These are phyloP conservation scores for Macaranga tanarius DNA, from an alignment of 441 rosid species.

Conservation along the genomic window DNA sequence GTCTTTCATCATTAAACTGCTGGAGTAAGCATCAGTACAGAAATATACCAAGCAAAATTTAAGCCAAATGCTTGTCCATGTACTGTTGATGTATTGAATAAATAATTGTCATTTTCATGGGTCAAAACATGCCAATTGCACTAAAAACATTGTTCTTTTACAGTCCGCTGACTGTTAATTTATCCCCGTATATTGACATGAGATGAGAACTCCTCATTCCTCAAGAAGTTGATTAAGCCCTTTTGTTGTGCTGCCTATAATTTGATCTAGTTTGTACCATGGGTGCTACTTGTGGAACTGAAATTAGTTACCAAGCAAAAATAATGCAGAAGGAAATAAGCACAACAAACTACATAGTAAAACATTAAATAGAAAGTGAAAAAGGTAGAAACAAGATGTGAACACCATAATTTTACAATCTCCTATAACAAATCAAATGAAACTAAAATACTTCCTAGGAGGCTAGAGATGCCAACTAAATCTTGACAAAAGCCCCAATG, in stretches of 20 bases:
- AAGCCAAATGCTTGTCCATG: constrained; percentile 1
- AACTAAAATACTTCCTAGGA: constrained; percentile 4
- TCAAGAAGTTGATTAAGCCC: background rate
- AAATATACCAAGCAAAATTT: background rate
- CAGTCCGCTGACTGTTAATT: background rate
- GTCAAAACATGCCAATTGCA: no score
- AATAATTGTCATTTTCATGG: background rate
- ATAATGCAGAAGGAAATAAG: background rate
- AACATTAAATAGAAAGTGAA: background rate
- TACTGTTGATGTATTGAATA: background rate
- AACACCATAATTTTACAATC: background rate
- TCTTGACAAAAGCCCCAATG: background rate
- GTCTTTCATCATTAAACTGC: constrained; percentile 19
- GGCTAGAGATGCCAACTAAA: background rate
- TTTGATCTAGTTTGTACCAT: background rate
- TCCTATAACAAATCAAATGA: background rate
- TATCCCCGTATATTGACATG: background rate
- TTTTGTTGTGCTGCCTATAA: background rate
- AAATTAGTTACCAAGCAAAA: background rate
- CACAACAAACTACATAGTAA: background rate
- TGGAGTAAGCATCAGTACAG: constrained; percentile 5
- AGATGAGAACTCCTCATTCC: background rate
- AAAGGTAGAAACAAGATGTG: background rate
- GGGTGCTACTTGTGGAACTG: background rate
- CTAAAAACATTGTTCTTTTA: background rate